These are phyloP conservation scores for Coprinopsis strossmayeri DNA, from an alignment of 768 basidiomycete genomes.

Conservation along the genomic window DNA sequence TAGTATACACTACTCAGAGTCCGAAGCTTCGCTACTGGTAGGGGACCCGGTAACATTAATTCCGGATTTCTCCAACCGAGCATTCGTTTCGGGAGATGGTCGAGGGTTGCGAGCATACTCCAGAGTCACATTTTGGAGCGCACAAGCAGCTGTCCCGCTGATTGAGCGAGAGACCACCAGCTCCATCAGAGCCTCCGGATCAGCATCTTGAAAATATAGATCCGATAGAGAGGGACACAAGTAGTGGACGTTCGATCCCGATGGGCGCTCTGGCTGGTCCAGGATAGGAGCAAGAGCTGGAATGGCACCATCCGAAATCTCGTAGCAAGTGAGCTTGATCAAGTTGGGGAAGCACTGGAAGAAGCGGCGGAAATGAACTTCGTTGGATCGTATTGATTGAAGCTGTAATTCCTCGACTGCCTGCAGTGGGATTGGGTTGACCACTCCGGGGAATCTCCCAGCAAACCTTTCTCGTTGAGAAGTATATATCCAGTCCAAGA, in stretches of 20 bases:
- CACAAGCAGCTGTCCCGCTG: slow-evolving; percentile 1
- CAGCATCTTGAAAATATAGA: slow-evolving; percentile 23
- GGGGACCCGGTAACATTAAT: slow-evolving; percentile 8
- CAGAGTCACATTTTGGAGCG: slow-evolving; percentile 15
- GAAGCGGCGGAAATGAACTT: slow-evolving; percentile 18
- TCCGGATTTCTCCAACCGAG: slow-evolving; percentile 10
- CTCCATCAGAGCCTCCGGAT: slow-evolving; percentile 16
- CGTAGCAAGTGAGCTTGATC: slow-evolving; percentile 15
- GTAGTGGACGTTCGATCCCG: not conserved
- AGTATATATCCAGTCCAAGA: slow-evolving; percentile 29
- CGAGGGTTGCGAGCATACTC: slow-evolving; percentile 13
- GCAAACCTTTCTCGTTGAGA: slow-evolving; percentile 4
- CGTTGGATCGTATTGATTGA: slow-evolving; percentile 19
- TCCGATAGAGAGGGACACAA: slow-evolving; percentile 18
- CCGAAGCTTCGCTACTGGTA: slow-evolving; percentile 5
- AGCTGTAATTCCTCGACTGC: slow-evolving; percentile 25
- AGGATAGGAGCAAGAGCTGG: slow-evolving; percentile 11
- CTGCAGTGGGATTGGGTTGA: slow-evolving; percentile 17
- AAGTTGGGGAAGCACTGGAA: slow-evolving; percentile 21
- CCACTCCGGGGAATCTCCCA: not conserved
- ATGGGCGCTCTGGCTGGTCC: not conserved
- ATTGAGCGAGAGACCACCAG: slow-evolving; percentile 15
- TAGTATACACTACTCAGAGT: too few species aligned
- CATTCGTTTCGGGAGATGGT: not conserved
- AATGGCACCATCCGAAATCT: slow-evolving; percentile 20